These are phyloP conservation scores for Botrytis galanthina DNA, from an alignment of 2,329 filamentous ascomycete species.

Conservation along the genomic window DNA sequence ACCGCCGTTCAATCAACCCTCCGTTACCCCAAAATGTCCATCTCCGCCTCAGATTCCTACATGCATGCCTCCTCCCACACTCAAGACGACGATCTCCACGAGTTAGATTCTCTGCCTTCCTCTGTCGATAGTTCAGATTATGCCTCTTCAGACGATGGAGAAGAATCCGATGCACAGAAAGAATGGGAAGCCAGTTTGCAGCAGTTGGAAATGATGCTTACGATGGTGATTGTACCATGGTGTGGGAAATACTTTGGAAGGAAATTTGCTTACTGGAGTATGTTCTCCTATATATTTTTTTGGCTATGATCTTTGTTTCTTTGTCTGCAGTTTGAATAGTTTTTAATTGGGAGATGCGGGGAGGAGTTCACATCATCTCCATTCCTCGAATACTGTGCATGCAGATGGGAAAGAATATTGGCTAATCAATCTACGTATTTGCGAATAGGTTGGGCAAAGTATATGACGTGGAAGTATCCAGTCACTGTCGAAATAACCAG, in stretches of 20 bases:
- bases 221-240: conserved; percentile 93
- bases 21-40: conserved; percentile 22
- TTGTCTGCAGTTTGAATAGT: too few relatives aligned
- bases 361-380: not conserved
- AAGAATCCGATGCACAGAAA: conserved; percentile 78
- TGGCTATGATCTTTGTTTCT: not conserved
- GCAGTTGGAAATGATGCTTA: conserved; percentile 87
- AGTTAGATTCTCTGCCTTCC: conserved; percentile 62
- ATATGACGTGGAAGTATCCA: conserved; percentile 92
- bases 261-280: conserved; percentile 96
- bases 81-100: conserved; percentile 48
- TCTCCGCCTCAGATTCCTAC: conserved; percentile 25
- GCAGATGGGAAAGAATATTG: not conserved
- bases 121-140: conserved; percentile 49
- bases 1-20: not conserved
- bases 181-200: conserved; percentile 95
- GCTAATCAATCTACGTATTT: conserved; percentile 12
- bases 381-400: too few relatives aligned
- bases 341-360: not conserved
- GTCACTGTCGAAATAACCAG: conserved; percentile 69
- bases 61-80: conserved; percentile 46
- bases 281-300: conserved; percentile 41
- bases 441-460: conserved; percentile 76
- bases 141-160: conserved; percentile 45
- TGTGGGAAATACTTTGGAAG: conserved; percentile 91